phyloP scores from a whole-genome alignment of 352 stramenopile genomes.

The Pythium brachiatum region DNA sequence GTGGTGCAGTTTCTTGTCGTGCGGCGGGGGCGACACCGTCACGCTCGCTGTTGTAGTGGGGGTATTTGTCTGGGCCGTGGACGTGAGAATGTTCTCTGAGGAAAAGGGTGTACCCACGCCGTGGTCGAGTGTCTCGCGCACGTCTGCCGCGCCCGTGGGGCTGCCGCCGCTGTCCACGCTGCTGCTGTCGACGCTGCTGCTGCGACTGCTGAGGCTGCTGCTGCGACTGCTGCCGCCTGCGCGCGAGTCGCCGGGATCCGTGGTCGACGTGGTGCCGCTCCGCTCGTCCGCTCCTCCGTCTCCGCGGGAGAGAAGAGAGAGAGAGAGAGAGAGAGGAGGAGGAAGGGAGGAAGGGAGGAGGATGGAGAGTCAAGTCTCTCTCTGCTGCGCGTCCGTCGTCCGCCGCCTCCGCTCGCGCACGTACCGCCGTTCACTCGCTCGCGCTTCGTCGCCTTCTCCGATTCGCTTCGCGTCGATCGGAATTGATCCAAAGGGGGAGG shows the following conservation, averaged over 20 bases:
- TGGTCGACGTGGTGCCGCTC: constrained; percentile 6
- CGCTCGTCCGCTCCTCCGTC: constrained; percentile 6
- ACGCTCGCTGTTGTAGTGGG: neutral
- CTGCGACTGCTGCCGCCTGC: neutral
- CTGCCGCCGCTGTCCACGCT: neutral
- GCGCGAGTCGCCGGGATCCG: constrained; percentile 1
- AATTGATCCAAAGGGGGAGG: constrained; percentile 25
- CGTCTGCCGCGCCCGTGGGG: constrained; percentile 12
- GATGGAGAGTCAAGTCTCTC: neutral
- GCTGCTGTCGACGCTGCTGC: neutral
- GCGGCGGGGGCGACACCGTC: constrained; percentile 19
- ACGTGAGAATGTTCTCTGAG: too few species aligned
- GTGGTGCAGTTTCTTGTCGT: constrained; percentile 33
- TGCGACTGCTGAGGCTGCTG: constrained; percentile 1
- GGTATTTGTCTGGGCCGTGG: neutral
- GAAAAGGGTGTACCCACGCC: constrained; percentile 1
- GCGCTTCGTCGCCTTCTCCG: neutral
- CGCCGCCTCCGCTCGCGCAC: neutral
- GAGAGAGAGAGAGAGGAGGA: constrained; percentile 13
- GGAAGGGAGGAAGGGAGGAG: constrained; percentile 1
- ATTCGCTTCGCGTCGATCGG: constrained; percentile 17
- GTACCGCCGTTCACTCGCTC: neutral
- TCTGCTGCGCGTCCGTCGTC: neutral
- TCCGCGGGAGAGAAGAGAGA: constrained; percentile 1
- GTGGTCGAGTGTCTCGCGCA: constrained; percentile 2